Evolutionary conservation across 176 grass and related monocot species (phyloP).

Genomic region (Saccharum officinarum): DNA sequence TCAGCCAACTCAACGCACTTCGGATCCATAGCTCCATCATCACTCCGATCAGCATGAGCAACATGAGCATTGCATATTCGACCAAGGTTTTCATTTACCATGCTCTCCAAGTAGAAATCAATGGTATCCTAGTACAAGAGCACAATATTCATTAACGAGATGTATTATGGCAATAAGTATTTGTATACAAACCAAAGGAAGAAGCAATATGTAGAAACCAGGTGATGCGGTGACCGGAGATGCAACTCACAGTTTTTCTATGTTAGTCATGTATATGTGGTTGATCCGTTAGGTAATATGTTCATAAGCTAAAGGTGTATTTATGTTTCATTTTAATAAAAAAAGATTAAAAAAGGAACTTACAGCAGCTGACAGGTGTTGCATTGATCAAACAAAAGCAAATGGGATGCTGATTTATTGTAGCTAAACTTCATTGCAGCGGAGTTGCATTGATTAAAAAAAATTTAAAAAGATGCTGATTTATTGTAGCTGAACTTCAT

Average conservation of each 20-base stretch:
- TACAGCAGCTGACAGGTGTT: background rate
- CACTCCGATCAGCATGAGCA: constrained; percentile 81
- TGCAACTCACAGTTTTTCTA: background rate
- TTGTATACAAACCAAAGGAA: constrained; percentile 14
- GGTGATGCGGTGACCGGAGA: background rate
- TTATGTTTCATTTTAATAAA: background rate
- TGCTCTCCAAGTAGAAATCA: constrained; percentile 93
- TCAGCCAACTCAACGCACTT: constrained; percentile 75
- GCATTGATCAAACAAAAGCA: too few relatives aligned
- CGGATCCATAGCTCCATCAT: constrained; percentile 76
- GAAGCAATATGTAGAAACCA: background rate
- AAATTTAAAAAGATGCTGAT: too few relatives aligned
- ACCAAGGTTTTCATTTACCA: constrained; percentile 85
- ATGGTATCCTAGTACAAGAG: constrained; percentile 68
- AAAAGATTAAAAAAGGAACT: background rate
- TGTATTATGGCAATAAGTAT: background rate
- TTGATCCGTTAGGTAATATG: too few relatives aligned
- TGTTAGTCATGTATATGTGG: background rate
- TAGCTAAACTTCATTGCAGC: background rate
- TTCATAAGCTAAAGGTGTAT: background rate
- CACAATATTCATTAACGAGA: background rate
- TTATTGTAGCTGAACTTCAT: background rate
- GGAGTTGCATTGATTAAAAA: background rate
- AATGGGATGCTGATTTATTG: background rate
- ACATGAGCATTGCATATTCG: constrained; percentile 91